phyloP scores from a whole-genome alignment of 1,139 yeast species.

The Yamadazyma atlantica region DNA sequence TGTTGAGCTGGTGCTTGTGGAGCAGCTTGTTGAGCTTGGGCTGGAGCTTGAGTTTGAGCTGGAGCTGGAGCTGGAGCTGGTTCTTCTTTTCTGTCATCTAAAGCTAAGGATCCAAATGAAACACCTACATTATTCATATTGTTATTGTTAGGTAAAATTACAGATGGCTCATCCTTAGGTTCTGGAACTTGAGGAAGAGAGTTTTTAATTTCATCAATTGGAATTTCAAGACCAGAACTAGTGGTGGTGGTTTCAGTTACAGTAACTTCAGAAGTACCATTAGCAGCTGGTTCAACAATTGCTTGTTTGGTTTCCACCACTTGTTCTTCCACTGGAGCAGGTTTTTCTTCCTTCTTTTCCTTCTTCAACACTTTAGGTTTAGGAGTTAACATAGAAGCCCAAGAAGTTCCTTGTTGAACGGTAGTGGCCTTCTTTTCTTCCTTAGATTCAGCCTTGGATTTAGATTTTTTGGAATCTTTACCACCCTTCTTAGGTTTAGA shows the following conservation, averaged over 20 bases:
- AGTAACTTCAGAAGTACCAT: constrained; percentile 5
- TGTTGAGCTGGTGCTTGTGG: constrained; percentile 2
- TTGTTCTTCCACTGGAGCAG: constrained; percentile 11
- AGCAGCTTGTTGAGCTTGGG: constrained; percentile 3
- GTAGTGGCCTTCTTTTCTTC: constrained; percentile 19
- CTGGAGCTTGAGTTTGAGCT: constrained; percentile 8
- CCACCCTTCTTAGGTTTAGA: constrained; percentile 9
- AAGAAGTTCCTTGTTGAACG: constrained; percentile 26
- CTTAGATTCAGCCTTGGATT: constrained; percentile 6
- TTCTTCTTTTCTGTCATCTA: constrained; percentile 42
- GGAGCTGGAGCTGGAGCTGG: constrained; percentile 15
- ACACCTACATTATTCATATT: constrained; percentile 61
- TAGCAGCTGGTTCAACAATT: constrained; percentile 8
- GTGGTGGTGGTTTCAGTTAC: not conserved
- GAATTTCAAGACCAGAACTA: constrained; percentile 11
- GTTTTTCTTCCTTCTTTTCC: constrained; percentile 11
- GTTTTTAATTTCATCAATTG: constrained; percentile 17
- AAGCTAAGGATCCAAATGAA: constrained; percentile 65
- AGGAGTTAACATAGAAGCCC: constrained; percentile 65
- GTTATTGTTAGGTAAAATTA: constrained; percentile 61
- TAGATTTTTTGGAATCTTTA: constrained; percentile 10
- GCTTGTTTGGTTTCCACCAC: constrained; percentile 11
- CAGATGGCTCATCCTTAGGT: constrained; percentile 34
- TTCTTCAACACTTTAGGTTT: constrained; percentile 33
- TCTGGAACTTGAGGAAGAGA: constrained; percentile 20